Evolutionary conservation across 202 grass and related monocot species (phyloP), one percentile per base, ranked within the genome.

Genomic region (Schoenoplectus triqueter): DNA sequence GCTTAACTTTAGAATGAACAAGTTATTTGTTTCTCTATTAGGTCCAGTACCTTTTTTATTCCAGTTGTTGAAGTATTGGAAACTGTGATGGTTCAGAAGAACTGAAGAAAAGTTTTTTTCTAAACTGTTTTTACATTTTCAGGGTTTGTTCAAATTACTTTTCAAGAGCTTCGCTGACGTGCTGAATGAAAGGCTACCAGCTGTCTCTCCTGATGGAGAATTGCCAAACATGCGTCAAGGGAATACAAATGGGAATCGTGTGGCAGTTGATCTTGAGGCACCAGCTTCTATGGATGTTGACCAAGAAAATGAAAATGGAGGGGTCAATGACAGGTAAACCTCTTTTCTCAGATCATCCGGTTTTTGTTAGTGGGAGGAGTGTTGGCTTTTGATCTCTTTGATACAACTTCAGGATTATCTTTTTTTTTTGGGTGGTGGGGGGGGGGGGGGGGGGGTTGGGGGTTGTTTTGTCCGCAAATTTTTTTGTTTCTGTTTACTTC

Each of bases 131-230:
- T 10, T 46, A 48, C 57, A 79, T 90, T 83, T 86, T 87, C 88
- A 95, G 96, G 87, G 75, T 65, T 87, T 99, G 75, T 90, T 99
- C 82, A 84, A 85, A 71, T 82, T 88, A 56, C 80, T 99, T 63
- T 95, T 92, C 64, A 99, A 99, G 87, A 92, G 84, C 74, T 99
- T 99, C 86, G 78, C 86, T 78, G 82, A 88, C n/a, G 91, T 93
- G 21, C 89, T 99, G 55, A 91, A 85, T 67, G 93, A 94, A 86
- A 90, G 91, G 40, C 85, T 99, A 69, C 96, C 93, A 51, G 76
- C 91, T 79, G 86, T 99, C 39, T 94, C 91, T 92, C 77, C 88
- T 82, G 87, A 99, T 82, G 96, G 93, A 78, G 87, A 94, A 20
- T 80, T 99, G 73, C 93, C 96, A 78, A 94, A 99, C 78, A 80